Evolutionary conservation across 2,329 filamentous ascomycete species (phyloP), one percentile per base, ranked within the genome.

Genomic region (Aphanocladium album): DNA sequence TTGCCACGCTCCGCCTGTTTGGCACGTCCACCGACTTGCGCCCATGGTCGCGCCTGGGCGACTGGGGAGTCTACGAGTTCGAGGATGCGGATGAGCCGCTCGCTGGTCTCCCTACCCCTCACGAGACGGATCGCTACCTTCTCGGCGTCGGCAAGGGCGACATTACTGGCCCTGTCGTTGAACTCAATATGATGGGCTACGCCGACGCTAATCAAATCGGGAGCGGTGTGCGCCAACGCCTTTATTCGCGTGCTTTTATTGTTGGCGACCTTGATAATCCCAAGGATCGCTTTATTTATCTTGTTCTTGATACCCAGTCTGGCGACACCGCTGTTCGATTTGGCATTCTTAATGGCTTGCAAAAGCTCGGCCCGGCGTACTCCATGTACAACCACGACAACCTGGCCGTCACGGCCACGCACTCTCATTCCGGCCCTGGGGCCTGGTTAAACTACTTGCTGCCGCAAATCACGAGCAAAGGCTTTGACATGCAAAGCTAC

Each of bases 381-480:
- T 78, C 85, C 17, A 77, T 89, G 59, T 71, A 96, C 72, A 85
- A 83, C 51, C 84, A 89, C 68, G 82, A 88, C 65, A 96, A 96
- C 67, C 77, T 96, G 19, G 93, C 93, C n/a, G 83, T 97, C 19
- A 95, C 90, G 1, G 93, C 91, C 37, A 96, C 93, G 0, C 93
- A 97, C 71, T 93, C 90, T 2, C 93, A 97, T 75, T 89, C 91
- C 19, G 92, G 91, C 0, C 92, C 93, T 0, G 93, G 90, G 4
- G 93, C 89, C 17, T 97, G 91, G 91, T 80, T 95, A 70, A 96
- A 96, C 72, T 96, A 96, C 69, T 81, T 96, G 11, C 79, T 97
- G 16, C 93, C 92, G 11, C 92, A 96, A 70, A 88, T 96, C 67
- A 93, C 92, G 0, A 93, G 88, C 70, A 83, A 88, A 62, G 93